Percentiles rank a stretch among this genome's conserved stretches.
Conservation (phyloP, 106 monocot species). For the Dactylorhiza incarnata region DNA sequence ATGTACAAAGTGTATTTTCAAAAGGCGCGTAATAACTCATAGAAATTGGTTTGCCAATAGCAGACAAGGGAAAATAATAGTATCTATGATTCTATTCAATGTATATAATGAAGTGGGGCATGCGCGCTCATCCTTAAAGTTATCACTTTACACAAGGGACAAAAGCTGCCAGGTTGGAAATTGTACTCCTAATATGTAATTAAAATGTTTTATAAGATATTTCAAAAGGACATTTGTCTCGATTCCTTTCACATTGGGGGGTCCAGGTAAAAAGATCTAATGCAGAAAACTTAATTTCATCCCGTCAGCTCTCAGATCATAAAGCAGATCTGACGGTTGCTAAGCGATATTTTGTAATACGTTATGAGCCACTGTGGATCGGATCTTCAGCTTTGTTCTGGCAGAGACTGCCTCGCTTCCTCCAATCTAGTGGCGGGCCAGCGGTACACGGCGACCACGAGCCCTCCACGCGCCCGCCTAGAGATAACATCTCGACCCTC, state of each 20-base stretch:
- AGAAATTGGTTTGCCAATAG: no score
- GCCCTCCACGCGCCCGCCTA: constrained; percentile 22
- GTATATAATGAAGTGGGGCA: no score
- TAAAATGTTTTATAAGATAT: not conserved
- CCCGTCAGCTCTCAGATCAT: not conserved
- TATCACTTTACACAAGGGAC: not conserved
- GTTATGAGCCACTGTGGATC: not conserved
- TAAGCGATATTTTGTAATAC: not conserved
- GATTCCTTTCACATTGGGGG: no score
- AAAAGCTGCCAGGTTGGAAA: not conserved
- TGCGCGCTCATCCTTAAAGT: no score
- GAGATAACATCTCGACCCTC: constrained; percentile 8
- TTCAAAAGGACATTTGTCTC: not conserved
- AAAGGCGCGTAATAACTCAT: no score
- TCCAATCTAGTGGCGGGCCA: not conserved
- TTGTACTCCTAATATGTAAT: not conserved
- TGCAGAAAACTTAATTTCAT: not conserved
- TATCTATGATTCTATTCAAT: no score
- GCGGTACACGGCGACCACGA: constrained; percentile 1
- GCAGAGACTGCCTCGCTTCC: not conserved
- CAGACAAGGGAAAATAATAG: no score
- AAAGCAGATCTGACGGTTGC: not conserved
- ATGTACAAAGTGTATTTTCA: no score
- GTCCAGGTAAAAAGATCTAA: not conserved
- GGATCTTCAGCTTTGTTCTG: not conserved